Evolutionary conservation across 2,329 filamentous ascomycete species (phyloP).

Genomic region (Gaeumannomyces tritici): DNA sequence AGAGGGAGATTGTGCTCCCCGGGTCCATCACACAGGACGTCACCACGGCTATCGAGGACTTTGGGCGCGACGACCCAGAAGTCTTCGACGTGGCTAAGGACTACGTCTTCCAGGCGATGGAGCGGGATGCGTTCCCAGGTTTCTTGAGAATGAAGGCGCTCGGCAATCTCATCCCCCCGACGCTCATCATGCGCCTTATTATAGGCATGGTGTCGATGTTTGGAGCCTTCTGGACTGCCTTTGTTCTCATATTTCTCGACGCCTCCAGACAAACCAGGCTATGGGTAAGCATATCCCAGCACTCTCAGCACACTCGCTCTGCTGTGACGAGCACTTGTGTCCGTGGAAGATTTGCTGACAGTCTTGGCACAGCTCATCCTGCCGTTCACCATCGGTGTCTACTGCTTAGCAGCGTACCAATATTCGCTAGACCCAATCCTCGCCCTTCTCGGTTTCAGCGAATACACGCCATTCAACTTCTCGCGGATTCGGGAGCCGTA

Average conservation of each 20-base stretch:
- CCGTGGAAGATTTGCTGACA: not conserved
- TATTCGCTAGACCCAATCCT: conserved; percentile 91
- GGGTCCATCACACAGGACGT: conserved; percentile 80
- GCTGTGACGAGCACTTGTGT: too few species aligned
- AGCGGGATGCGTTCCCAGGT: conserved; percentile 95
- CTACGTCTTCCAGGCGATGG: conserved; percentile 99
- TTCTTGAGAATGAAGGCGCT: conserved; percentile 92
- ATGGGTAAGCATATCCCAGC: conserved; percentile 56
- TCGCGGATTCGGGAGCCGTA: conserved; percentile 83
- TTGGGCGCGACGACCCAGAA: conserved; percentile 89
- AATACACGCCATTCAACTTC: conserved; percentile 94
- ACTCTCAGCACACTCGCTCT: conserved; percentile 13
- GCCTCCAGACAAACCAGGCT: conserved; percentile 63
- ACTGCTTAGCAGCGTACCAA: conserved; percentile 83
- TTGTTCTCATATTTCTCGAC: conserved; percentile 86
- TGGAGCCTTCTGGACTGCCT: conserved; percentile 87
- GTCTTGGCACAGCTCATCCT: conserved; percentile 51
- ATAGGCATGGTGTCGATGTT: conserved; percentile 81
- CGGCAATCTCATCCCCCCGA: conserved; percentile 88
- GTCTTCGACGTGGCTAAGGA: conserved; percentile 97
- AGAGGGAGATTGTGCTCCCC: conserved; percentile 90
- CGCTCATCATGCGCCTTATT: conserved; percentile 76
- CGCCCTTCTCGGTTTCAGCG: conserved; percentile 80
- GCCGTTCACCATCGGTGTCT: conserved; percentile 85
- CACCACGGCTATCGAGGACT: conserved; percentile 79